phyloP scores from a whole-genome alignment of 805 yeast species.

The Wickerhamiella musiphila region DNA sequence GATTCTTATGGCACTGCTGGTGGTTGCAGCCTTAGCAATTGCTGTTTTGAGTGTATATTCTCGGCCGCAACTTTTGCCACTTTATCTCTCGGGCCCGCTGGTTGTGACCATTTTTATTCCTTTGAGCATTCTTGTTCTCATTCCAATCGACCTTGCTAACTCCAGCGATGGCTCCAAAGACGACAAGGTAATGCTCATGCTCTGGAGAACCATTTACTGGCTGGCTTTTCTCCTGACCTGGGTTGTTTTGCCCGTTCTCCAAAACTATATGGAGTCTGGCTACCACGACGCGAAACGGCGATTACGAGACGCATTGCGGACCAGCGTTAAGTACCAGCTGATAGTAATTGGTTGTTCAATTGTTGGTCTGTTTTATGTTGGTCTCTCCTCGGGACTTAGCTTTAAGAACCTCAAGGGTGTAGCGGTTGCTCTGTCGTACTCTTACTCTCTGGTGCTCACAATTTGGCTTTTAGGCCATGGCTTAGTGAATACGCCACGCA shows the following conservation, averaged over 20 bases:
- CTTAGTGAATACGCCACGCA: slow-evolving; percentile 45
- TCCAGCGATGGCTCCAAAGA: slow-evolving; percentile 29
- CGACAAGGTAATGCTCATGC: slow-evolving; percentile 28
- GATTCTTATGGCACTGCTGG: slow-evolving; percentile 10
- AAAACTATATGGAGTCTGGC: slow-evolving; percentile 59
- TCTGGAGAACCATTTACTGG: slow-evolving; percentile 74
- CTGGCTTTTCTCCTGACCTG: slow-evolving; percentile 63
- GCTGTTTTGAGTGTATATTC: slow-evolving; percentile 13
- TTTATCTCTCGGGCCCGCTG: slow-evolving; percentile 11
- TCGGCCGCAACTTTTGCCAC: slow-evolving; percentile 9
- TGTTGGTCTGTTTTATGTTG: slow-evolving; percentile 40
- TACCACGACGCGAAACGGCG: slow-evolving; percentile 31
- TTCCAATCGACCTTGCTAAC: slow-evolving; percentile 60
- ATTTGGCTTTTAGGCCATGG: slow-evolving; percentile 82
- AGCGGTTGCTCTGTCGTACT: slow-evolving; percentile 59
- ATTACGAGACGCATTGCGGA: slow-evolving; percentile 38
- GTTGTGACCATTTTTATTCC: slow-evolving; percentile 45
- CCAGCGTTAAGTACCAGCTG: slow-evolving; percentile 43
- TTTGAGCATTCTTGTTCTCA: slow-evolving; percentile 49
- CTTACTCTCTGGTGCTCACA: slow-evolving; percentile 56
- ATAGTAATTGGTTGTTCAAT: slow-evolving; percentile 35
- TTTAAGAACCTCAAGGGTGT: slow-evolving; percentile 43
- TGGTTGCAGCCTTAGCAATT: slow-evolving; percentile 10
- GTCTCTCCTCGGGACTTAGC: slow-evolving; percentile 36
- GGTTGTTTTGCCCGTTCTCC: slow-evolving; percentile 54